phyloP scores from a whole-genome alignment of 495 filamentous ascomycete genomes.

The Aspergillus funiculosus region DNA sequence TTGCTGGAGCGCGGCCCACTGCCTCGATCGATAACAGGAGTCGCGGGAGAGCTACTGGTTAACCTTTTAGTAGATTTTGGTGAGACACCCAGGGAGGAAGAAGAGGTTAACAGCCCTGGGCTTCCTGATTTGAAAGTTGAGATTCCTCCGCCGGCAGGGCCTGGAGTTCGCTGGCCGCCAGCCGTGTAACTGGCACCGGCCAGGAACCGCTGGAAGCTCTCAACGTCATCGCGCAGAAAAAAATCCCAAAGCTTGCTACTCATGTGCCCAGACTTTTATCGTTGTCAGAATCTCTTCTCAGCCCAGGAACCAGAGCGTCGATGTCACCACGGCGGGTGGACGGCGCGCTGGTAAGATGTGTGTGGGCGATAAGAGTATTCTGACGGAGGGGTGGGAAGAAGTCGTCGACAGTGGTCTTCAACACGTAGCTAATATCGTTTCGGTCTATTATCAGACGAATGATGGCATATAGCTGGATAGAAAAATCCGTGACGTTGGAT shows the following conservation, averaged over 20 bases:
- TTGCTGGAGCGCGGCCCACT: constrained; percentile 14
- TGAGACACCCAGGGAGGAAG: constrained; percentile 42
- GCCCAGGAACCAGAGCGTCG: constrained; percentile 71
- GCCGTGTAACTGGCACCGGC: constrained; percentile 54
- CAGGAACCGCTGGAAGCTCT: constrained; percentile 79
- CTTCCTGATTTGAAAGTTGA: constrained; percentile 43
- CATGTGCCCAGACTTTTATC: constrained; percentile 64
- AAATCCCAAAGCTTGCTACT: constrained; percentile 92
- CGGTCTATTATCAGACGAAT: not conserved
- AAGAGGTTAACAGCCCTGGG: constrained; percentile 40
- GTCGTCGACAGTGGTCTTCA: constrained; percentile 13
- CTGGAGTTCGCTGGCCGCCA: constrained; percentile 31
- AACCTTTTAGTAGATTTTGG: constrained; percentile 40
- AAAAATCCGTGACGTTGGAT: constrained; percentile 8
- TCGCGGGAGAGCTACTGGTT: constrained; percentile 27
- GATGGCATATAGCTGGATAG: not conserved
- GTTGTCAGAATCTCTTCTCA: constrained; percentile 51
- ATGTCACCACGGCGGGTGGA: constrained; percentile 70
- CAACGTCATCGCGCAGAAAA: constrained; percentile 94
- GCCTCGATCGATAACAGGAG: constrained; percentile 24
- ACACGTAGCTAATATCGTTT: constrained; percentile 13
- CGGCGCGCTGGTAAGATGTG: constrained; percentile 78
- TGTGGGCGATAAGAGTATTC: constrained; percentile 38
- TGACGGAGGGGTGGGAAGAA: constrained; percentile 14
- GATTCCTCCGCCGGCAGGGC: constrained; percentile 24